phyloP scores from a whole-genome alignment of 2,329 filamentous ascomycete species.

The Calonectria ilicicola region DNA sequence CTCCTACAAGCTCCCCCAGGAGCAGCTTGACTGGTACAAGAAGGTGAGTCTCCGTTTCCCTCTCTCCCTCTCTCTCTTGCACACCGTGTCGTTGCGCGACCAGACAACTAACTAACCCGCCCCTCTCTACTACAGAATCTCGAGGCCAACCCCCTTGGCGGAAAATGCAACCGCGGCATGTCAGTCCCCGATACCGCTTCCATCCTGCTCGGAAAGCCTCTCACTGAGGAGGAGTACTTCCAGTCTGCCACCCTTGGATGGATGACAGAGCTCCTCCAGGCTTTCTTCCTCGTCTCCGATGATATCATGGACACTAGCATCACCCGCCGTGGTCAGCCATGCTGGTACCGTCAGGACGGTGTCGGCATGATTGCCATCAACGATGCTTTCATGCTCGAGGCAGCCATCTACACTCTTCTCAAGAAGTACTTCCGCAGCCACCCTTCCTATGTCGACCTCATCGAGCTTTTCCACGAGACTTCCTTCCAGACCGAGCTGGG shows the following conservation, averaged over 20 bases:
- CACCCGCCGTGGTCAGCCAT: slow-evolving; percentile 92
- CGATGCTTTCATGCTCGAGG: slow-evolving; percentile 96
- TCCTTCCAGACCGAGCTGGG: slow-evolving; percentile 96
- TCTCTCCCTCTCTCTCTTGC: neutral
- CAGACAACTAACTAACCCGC: neutral
- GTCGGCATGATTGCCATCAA: slow-evolving; percentile 99
- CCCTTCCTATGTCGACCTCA: slow-evolving; percentile 87
- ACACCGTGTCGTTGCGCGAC: neutral
- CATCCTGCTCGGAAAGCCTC: slow-evolving; percentile 77
- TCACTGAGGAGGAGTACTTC: slow-evolving; percentile 88
- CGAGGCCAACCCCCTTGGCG: slow-evolving; percentile 87
- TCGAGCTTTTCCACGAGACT: slow-evolving; percentile 97
- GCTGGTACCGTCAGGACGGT: slow-evolving; percentile 92
- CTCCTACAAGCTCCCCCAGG: slow-evolving; percentile 84
- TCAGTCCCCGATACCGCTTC: slow-evolving; percentile 93
- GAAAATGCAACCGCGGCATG: slow-evolving; percentile 99
- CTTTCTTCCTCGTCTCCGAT: slow-evolving; percentile 98
- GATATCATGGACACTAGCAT: slow-evolving; percentile 99
- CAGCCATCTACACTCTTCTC: slow-evolving; percentile 88
- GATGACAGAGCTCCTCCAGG: slow-evolving; percentile 98
- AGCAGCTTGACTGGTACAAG: slow-evolving; percentile 88
- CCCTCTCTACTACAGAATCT: slow-evolving; percentile 69
- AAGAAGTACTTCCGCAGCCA: slow-evolving; percentile 94
- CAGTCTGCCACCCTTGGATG: slow-evolving; percentile 89
- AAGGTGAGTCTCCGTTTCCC: slow-evolving; percentile 63